Evolutionary conservation across 352 stramenopile species (phyloP), one percentile per base, ranked within the genome.

Genomic region (Pythium brassicae): DNA sequence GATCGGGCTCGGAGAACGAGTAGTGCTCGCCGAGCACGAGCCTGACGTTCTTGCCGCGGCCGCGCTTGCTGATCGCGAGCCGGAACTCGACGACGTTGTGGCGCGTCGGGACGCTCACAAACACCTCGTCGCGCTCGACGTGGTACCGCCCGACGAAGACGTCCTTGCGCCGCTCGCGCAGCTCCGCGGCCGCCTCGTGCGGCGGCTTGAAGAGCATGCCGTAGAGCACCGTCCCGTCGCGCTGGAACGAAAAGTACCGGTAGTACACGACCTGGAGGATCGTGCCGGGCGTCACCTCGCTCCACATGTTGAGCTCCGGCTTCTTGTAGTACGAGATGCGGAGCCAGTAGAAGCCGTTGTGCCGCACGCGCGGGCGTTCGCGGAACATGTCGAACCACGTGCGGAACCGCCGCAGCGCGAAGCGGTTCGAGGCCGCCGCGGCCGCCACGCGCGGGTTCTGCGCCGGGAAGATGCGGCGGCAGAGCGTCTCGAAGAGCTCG

Each of bases 211-310:
- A 88, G 37, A 89, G 68, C 80, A 92, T 90, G 1, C 69, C 76
- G 54, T 92, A 92, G 11, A 90, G 61, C 45, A 92, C 78, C 0
- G 76, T 74, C 26, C 80, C 83, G 47, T 93, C 73, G 34, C 76
- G 69, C 51, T 88, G 76, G 65, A 93, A 93, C 20, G 69, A 82
- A 32, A 93, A 89, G 61, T 91, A 91, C 46, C 83, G 78, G 65
- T 93, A 93, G 66, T 93, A 91, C 26, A 91, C 72, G 37, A 85
- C 81, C 57, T 86, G 79, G 12, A 93, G 66, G 61, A 93, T 89
- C 59, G 83, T 86, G 32, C 75, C 77, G 0, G 79, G 71, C 17
- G 63, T 55, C 22, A 88, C 76, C 14, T 92, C 83, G 27, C 66
- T 84, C 80, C 79, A 92, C 81, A 93, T 90, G 64, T 86, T 93